These are phyloP conservation scores for Umbelopsis sp. DNA, from an alignment of 192 early-diverging fungal species.

Conservation along the genomic window DNA sequence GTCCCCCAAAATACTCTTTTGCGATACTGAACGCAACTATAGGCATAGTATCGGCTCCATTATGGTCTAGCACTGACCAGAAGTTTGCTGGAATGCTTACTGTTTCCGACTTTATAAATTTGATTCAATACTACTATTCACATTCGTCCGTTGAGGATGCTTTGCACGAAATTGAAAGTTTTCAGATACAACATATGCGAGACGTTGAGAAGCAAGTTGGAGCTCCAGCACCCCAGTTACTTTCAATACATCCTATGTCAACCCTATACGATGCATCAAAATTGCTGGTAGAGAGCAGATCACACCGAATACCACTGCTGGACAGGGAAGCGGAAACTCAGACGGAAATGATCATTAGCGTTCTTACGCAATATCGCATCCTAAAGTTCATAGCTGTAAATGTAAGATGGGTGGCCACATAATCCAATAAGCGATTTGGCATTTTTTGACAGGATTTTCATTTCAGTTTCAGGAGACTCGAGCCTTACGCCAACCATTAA, in stretches of 20 bases:
- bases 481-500: constrained; percentile 31
- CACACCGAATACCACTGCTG: constrained; percentile 88
- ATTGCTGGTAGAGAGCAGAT: constrained; percentile 77
- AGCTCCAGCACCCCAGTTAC: constrained; percentile 61
- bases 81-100: constrained; percentile 95
- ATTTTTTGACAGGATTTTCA: background rate
- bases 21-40: constrained; percentile 10
- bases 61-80: constrained; percentile 82
- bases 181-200: constrained; percentile 69
- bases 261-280: constrained; percentile 86
- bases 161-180: constrained; percentile 84
- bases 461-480: constrained; percentile 30
- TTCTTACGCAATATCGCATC: constrained; percentile 65
- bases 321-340: constrained; percentile 76
- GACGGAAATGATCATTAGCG: constrained; percentile 87
- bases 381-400: constrained; percentile 41
- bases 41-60: constrained; percentile 92
- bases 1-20: background rate
- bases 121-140: constrained; percentile 91
- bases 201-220: constrained; percentile 65
- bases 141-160: constrained; percentile 80
- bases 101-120: constrained; percentile 92
- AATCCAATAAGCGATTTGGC: background rate
- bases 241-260: constrained; percentile 84
- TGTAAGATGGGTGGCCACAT: constrained; percentile 15